Base-by-base conservation (phyloP, 208 protist genomes). In the Trypanosoma mega region DNA sequence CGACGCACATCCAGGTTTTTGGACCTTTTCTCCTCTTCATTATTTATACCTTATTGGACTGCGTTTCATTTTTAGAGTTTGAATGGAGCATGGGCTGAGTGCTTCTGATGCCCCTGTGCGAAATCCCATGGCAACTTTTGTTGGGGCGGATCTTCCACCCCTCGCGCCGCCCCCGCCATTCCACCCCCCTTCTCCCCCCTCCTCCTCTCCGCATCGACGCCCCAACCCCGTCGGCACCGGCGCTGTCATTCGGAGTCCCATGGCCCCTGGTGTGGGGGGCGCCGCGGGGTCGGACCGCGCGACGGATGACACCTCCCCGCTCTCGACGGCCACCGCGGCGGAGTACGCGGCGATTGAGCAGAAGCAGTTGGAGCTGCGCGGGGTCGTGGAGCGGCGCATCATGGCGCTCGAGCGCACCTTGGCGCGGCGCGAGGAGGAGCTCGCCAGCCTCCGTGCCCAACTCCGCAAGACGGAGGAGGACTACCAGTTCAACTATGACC, bases 401-500 rank as follows among this genome's bases (percentile, higher is more conserved):
- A 37, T 73, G 18, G 74, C 85, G 7, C 79, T 95, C 43, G 81
- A 92, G 62, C 71, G 63, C 9, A 66, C 73, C 30, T 63, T 95
- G 18, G 55, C 70, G 37, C 45, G 71, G 41, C 80, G 82, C 6
- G 89, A 93, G 23, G 80, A 88, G 52, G 85, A 91, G 53, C 45
- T 93, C 20, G 69, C 70, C 23, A 49, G 49, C 2, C 72, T 92
- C 9, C 72, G 69, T 18, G 63, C 71, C 1, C 85, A 82, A 45
- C 70, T 95, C 49, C 72, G 72, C 2, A 80, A 81, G 57, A 67
- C 88, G 23, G 89, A 93, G 67, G 85, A 95, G 57, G 89, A 95
- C 71, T 95, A 95, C 52, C 80, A 90, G 65, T 95, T 93, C 58
- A 95, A 95, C 64, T 95, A 88, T 69, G 79, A 85, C 39, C 74